These are phyloP conservation scores for Stromatinia cepivora DNA, from an alignment of 2,329 filamentous ascomycete species.

Conservation along the genomic window DNA sequence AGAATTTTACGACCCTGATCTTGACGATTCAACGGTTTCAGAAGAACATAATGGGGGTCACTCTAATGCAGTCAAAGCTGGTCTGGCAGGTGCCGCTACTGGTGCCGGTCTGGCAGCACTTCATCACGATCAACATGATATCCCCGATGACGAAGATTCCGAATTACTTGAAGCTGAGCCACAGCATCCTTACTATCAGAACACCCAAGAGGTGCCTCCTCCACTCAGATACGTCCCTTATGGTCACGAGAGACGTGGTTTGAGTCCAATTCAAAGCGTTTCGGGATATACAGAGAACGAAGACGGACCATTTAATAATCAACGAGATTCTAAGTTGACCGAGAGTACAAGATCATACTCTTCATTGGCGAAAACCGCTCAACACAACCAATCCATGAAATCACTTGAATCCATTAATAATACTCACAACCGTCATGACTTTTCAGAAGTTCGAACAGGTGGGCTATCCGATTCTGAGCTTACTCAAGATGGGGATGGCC, in stretches of 20 bases:
- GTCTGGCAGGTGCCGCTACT: slow-evolving; percentile 37
- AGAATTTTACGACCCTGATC: slow-evolving; percentile 29
- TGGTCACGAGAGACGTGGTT: slow-evolving; percentile 65
- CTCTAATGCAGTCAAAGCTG: slow-evolving; percentile 34
- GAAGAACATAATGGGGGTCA: slow-evolving; percentile 40
- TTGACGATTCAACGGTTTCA: slow-evolving; percentile 34
- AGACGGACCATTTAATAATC: slow-evolving; percentile 46
- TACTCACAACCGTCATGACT: slow-evolving; percentile 40
- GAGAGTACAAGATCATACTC: slow-evolving; percentile 58
- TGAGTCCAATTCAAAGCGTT: slow-evolving; percentile 91
- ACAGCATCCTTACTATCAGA: slow-evolving; percentile 37
- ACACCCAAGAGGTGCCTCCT: slow-evolving; percentile 60
- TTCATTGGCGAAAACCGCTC: slow-evolving; percentile 59
- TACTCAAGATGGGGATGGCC: slow-evolving; percentile 44
- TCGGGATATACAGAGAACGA: slow-evolving; percentile 78
- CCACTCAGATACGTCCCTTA: slow-evolving; percentile 68
- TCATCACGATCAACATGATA: slow-evolving; percentile 35
- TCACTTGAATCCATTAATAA: slow-evolving; percentile 47
- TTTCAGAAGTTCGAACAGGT: slow-evolving; percentile 39
- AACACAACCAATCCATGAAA: slow-evolving; percentile 51
- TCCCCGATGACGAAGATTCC: slow-evolving; percentile 35
- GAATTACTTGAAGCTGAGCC: slow-evolving; percentile 26
- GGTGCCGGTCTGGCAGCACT: slow-evolving; percentile 45
- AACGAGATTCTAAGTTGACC: slow-evolving; percentile 58
- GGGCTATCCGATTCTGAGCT: slow-evolving; percentile 47